Evolutionary conservation across 2,329 filamentous ascomycete species (phyloP), one percentile per base, ranked within the genome.

Genomic region (Orbilia brochopaga): DNA sequence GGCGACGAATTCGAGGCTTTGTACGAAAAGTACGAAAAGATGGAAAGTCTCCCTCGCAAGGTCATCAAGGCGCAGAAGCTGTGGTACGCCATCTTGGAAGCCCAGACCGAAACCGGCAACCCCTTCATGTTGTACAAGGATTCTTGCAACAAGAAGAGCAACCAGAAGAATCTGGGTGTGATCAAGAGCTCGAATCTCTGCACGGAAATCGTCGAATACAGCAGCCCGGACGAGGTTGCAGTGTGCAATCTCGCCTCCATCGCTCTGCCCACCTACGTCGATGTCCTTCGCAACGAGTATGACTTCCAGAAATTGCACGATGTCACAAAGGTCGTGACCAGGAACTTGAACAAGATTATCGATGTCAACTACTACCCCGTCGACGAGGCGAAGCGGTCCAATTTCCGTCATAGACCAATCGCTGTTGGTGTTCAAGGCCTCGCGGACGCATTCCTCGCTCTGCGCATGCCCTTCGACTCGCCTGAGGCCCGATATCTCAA

Each of bases 91-190:
- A 96, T 99, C 75, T 86, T 99, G 53, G 94, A 99, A 83, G 91
- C 94, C 55, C 94, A 99, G 83, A 97, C 93, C 35, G 94, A 99
- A 87, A 99, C 94, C 51, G 94, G 94, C 77, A 97, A 96, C 82
- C 94, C 94, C 54, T 99, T 96, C 83, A 99, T 99, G 91, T 88
- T 97, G 72, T 99, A 99, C 88, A 99, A 99, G 85, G 94, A 99
- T 82, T 86, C 88, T 78, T 93, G 90, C 87, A 99, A 99, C 87
- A 88, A 88, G 80, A 99, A 99, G 89, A 97, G 92, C 85, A 99
- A 99, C 86, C 94, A 99, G 84, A 97, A 99, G 89, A 99, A 99
- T 82, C 85, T 99, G 32, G 94, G 94, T 75, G 97, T 92, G 74
- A 99, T 99, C 78, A 92, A 92, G 81, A 97, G 91, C 85, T 99